Base-by-base conservation (phyloP, 352 stramenopile genomes). In the Phytophthora ramorum region DNA sequence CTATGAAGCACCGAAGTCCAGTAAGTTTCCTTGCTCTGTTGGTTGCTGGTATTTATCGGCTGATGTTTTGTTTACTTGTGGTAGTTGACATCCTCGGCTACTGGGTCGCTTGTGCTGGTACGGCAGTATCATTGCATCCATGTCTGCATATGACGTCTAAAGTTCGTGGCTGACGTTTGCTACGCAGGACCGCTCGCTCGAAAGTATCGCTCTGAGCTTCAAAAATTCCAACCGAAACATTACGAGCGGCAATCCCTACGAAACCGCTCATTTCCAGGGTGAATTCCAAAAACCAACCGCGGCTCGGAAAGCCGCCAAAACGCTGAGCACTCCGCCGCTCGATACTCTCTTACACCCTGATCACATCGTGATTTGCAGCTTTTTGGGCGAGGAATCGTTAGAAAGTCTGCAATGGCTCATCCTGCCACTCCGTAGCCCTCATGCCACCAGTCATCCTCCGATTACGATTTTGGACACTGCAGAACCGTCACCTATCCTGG, bases 321-420 rank as follows among this genome's bases (percentile, higher is more conserved):
- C 48, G 14, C 63, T 96, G 3, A 66, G 73, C 3, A 76, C 84
- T 2, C 88, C 88, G 5, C 69, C 85, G 6, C 64, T 96, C 6
- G 62, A 71, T 0, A 76, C 93, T 35, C 63, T 96, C 10, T 43
- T 93, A 52, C 51, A 94, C 24, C 81, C 83, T 6, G 63, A 74
- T 1, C 88, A 96, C 38, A 84, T 96, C 37, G 84, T 94, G 19
- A 75, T 96, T 22, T 96, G 88, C 73, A 94, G 85, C 28, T 96
- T 96, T 58, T 56, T 94, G 22, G 88, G 88, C 3, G 85, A 93
- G 34, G 85, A 93, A 48, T 85, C 88, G 0, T 71, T 93, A 4
- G 76, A 82, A 12, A 91, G 79, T 55, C 55, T 96, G 16, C 79
- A 90, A 60, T 96, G 88, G 88, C 67, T 96, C 16, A 79, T 96